phyloP scores from a whole-genome alignment of 169 alveolate species.

The Neospora caninum region DNA sequence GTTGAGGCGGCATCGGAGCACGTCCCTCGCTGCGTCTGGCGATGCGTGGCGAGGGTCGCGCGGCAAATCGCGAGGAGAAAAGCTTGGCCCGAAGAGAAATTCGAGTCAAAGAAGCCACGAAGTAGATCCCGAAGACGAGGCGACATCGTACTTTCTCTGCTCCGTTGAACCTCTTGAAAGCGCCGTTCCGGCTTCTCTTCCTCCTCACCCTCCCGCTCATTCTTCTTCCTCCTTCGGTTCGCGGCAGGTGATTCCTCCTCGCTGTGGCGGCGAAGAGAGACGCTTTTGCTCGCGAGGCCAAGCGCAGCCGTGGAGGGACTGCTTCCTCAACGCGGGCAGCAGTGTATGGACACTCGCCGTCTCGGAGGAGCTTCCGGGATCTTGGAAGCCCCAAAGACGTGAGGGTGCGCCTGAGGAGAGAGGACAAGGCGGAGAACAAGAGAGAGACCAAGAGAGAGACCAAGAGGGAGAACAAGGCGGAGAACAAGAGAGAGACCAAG shows the following conservation, averaged over 20 bases:
- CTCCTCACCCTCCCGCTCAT: neutral
- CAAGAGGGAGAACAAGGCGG: neutral
- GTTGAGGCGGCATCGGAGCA: neutral
- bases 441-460: neutral
- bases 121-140: neutral
- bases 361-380: neutral
- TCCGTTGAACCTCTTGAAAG: neutral
- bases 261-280: neutral
- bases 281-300: neutral
- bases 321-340: constrained; percentile 15
- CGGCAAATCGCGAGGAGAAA: too few relatives aligned
- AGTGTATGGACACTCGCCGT: constrained; percentile 28
- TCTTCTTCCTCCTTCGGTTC: too few relatives aligned
- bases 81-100: too few relatives aligned
- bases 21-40: too few relatives aligned
- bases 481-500: neutral
- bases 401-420: neutral
- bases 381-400: too few relatives aligned
- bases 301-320: neutral
- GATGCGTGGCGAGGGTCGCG: too few relatives aligned
- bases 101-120: too few relatives aligned
- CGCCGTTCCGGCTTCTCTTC: neutral
- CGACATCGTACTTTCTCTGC: neutral
- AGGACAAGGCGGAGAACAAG: too few relatives aligned
- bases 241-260: too few relatives aligned